Evolutionary conservation across 2,329 filamentous ascomycete species (phyloP), one percentile per base, ranked within the genome.

Genomic region (Madurella fahalii): DNA sequence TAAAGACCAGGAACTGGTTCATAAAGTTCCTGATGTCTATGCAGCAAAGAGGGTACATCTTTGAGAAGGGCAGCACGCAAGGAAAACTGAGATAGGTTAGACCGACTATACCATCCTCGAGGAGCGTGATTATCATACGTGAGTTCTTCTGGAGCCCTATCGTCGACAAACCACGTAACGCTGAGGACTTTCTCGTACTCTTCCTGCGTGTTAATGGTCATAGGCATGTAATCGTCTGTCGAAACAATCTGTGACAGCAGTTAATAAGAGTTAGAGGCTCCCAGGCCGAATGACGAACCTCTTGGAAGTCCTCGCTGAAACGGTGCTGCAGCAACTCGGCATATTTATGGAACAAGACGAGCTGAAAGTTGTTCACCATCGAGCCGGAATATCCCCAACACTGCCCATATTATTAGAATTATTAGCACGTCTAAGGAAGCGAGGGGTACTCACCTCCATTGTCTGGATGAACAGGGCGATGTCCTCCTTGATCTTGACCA

Each of bases 221-320:
- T 97, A 2, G 94, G 95, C 93, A 99, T 99, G 72, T 99, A 99
- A 71, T 99, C 94, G 69, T 99, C 94, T 1, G 90, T 96, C n/a
- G 89, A 85, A 15, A 86, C 83, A 64, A 86, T 86, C 80, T 84
- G 48, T 30, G 30, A 51, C 67, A 39, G 63, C 53, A 46, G 37
- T 51, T 16, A 52, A 41, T 30, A 16, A 52, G n/a, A 47, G 12
- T n/a, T 37, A 16, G 15, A 11, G 52, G 20, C 13, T 4, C 9
- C 12, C 3, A 18, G n/a, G 49, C 5, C 39, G 15, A 18, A 13
- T 20, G 37, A 12, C 66, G 55, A 67, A 89, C 86, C 76, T 97
- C 93, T 68, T 95, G 87, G 68, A 99, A 99, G 70, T 97, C 93
- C 62, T 95, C 89, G 68, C 90, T 95, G 67, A 97, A 99, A 44